Evolutionary conservation across 2,329 filamentous ascomycete genomes (phyloP).

Genomic region (Pezicula radicicola): DNA sequence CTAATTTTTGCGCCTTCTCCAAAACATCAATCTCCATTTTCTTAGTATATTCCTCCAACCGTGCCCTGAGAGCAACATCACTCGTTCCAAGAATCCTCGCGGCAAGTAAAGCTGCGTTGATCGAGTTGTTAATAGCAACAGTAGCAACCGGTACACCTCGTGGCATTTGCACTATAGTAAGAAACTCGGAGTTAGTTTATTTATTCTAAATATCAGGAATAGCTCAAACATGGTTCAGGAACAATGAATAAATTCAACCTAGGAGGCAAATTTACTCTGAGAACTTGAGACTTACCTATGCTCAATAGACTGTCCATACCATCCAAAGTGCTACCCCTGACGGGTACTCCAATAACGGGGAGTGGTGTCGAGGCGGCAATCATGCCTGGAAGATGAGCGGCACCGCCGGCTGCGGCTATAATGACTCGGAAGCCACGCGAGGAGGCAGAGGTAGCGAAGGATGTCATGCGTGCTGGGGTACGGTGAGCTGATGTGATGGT

Average conservation of each 20-base stretch:
- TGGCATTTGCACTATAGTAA: slow-evolving; percentile 62
- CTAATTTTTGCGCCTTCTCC: slow-evolving; percentile 56
- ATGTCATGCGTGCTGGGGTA: slow-evolving; percentile 67
- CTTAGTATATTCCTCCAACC: slow-evolving; percentile 58
- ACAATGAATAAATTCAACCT: no score
- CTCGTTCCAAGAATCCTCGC: slow-evolving; percentile 62
- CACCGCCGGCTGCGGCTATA: slow-evolving; percentile 65
- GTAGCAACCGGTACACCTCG: slow-evolving; percentile 69
- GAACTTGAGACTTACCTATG: slow-evolving; percentile 35
- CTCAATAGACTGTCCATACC: slow-evolving; percentile 68
- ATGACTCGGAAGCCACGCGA: slow-evolving; percentile 24
- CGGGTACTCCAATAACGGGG: slow-evolving; percentile 75
- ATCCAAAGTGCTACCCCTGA: slow-evolving; percentile 71
- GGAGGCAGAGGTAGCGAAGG: slow-evolving; percentile 46
- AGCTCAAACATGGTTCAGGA: no score
- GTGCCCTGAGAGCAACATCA: slow-evolving; percentile 51
- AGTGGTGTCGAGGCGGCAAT: slow-evolving; percentile 66
- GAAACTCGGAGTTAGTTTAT: no score
- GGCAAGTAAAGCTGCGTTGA: slow-evolving; percentile 72
- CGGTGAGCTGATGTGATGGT: slow-evolving; percentile 80
- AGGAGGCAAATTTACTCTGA: no score
- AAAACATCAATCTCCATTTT: slow-evolving; percentile 64
- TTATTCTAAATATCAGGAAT: no score
- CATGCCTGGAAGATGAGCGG: slow-evolving; percentile 75
- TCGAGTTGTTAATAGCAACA: slow-evolving; percentile 77